Base-by-base conservation (phyloP, 768 basidiomycete species). In the Artomyces pyxidatus region DNA sequence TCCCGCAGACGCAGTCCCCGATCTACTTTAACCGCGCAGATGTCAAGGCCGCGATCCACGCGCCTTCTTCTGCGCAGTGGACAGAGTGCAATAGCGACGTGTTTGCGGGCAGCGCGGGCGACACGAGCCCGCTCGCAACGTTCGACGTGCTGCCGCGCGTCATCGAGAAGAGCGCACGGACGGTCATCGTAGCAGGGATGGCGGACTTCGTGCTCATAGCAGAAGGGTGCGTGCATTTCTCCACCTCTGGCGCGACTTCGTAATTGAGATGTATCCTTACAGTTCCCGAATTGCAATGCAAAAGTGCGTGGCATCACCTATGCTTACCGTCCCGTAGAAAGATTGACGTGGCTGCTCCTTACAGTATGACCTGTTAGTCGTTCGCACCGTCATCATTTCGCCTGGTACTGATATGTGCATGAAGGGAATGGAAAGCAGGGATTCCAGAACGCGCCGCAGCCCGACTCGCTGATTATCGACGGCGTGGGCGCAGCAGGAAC, bases 291-390 rank as follows among this genome's bases (percentile, higher is more conserved):
- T 57, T 22, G 53, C 14, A 3, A 26, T 57, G 14, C 55, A 57
- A 46, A 57, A 57, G 55, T 57, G 32, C 37, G 55, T 43, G 3
- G 19, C 4, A 16, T 46, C 2, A 5, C 16, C 37, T 32, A 29
- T 30, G 19, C 38, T 22, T 9, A 5, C 7, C 2, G n/a, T 7
- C 11, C 25, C 19, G 19, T 14, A 17, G 3, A 3, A 26, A 16
- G 32, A 11, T 42, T 29, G n/a, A n/a, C n/a, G n/a, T n/a, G n/a
- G n/a, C n/a, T n/a, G 22, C 25, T 4, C 26, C 9, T 25, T 19
- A 17, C 22, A 56, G 54, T 38, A 56, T 54, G 54, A 56, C 54
- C 14, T 56, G 54, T 56, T 17, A n/a, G n/a, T n/a, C 48, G 54
- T 54, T 2, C 19, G 17, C n/a, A 22, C 48, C 39, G 19, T 16